phyloP scores from a whole-genome alignment of 345 rosid species.

The Dimocarpus longan region DNA sequence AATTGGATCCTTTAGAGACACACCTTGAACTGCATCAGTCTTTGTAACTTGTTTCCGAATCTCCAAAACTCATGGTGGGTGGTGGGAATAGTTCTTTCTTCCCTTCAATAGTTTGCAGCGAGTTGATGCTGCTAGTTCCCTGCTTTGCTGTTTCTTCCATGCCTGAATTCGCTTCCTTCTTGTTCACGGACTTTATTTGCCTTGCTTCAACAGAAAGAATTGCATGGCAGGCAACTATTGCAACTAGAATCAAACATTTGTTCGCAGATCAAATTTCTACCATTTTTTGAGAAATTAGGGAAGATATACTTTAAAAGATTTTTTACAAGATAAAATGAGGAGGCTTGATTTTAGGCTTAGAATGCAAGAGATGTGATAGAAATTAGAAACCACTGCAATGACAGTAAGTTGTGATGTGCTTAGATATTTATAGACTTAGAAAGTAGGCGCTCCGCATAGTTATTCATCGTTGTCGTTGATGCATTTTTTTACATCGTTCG shows the following conservation, averaged over 20 bases:
- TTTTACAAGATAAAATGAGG: background rate
- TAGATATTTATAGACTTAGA: slow-evolving; percentile 23
- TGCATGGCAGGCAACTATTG: slow-evolving; percentile 27
- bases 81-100: slow-evolving; percentile 4
- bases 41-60: slow-evolving; percentile 3
- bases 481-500: too few relatives aligned
- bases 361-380: too few relatives aligned
- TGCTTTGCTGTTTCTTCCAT: background rate
- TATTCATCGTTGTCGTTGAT: too few relatives aligned
- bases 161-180: background rate
- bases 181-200: slow-evolving; percentile 25
- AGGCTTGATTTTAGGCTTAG: too few relatives aligned
- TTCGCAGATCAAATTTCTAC: too few relatives aligned
- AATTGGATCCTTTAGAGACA: too few relatives aligned
- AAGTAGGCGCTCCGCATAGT: background rate
- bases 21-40: too few relatives aligned
- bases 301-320: too few relatives aligned
- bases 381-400: slow-evolving; percentile 6
- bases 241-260: slow-evolving; percentile 20
- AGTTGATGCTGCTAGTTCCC: background rate
- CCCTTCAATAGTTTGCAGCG: too few relatives aligned
- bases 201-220: slow-evolving; percentile 36
- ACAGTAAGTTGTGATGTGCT: background rate
- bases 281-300: too few relatives aligned
- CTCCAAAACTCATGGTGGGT: background rate